phyloP scores from a whole-genome alignment of 2,329 filamentous ascomycete genomes.

The Sporothrix inflata region DNA sequence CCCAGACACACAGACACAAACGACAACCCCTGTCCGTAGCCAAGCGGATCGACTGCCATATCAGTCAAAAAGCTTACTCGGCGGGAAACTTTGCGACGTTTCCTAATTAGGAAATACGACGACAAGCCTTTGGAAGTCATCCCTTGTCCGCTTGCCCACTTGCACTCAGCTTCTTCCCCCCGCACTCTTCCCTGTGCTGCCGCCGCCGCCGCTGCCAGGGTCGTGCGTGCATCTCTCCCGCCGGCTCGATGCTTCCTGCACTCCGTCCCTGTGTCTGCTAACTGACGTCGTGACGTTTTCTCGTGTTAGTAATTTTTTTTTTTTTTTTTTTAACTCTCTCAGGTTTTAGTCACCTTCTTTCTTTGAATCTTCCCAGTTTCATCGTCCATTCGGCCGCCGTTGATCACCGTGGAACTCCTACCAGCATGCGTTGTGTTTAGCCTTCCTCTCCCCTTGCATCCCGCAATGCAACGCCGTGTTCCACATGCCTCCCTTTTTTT shows the following conservation, averaged over 20 bases:
- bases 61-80: slow-evolving; percentile 17
- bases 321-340: background rate
- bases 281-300: background rate
- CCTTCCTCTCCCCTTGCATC: background rate
- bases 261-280: background rate
- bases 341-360: background rate
- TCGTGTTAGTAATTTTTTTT: background rate
- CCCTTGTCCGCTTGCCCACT: background rate
- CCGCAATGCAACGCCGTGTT: background rate
- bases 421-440: background rate
- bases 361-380: background rate
- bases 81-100: slow-evolving; percentile 18
- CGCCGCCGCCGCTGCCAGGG: background rate
- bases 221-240: background rate
- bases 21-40: background rate
- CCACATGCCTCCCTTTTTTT: background rate
- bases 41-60: background rate
- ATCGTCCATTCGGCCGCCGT: background rate
- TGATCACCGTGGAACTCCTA: background rate
- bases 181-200: background rate
- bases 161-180: background rate
- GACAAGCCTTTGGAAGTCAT: background rate
- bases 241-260: slow-evolving; percentile 11
- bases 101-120: slow-evolving; percentile 14
- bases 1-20: slow-evolving; percentile 3